phyloP scores from a whole-genome alignment of 1,284 basidiomycete species.

The Spongiforma sp. region DNA sequence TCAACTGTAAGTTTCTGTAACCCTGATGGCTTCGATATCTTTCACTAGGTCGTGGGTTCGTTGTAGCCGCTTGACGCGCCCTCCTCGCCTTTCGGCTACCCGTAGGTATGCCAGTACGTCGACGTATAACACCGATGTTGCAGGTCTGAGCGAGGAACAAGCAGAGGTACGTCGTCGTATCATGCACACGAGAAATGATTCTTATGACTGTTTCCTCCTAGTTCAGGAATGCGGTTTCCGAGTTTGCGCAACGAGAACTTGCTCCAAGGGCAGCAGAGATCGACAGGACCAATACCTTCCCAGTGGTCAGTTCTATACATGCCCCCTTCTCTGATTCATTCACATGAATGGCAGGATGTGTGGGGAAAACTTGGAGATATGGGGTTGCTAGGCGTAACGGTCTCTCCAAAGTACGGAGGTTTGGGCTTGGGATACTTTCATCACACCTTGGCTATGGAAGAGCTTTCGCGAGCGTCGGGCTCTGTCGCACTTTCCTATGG shows the following conservation, averaged over 20 bases:
- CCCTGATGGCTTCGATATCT: conserved; percentile 22
- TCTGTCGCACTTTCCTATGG: conserved; percentile 93
- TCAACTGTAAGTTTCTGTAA: neutral
- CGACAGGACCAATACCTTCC: conserved; percentile 83
- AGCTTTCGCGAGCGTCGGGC: conserved; percentile 87
- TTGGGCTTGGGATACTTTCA: conserved; percentile 84
- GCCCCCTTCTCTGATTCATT: conserved; percentile 1
- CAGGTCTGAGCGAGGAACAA: conserved; percentile 86
- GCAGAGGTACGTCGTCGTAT: conserved; percentile 65
- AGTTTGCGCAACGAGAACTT: conserved; percentile 74
- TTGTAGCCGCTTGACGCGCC: conserved; percentile 2
- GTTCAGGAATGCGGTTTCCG: conserved; percentile 80
- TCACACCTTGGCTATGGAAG: conserved; percentile 93
- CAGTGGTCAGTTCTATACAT: conserved; percentile 56
- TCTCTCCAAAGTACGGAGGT: conserved; percentile 80
- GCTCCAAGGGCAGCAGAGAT: conserved; percentile 85
- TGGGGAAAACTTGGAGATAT: conserved; percentile 91
- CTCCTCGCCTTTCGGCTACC: neutral
- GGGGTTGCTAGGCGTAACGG: conserved; percentile 87
- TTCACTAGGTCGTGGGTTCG: conserved; percentile 13
- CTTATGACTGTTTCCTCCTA: conserved; percentile 36
- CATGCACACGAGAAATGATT: neutral
- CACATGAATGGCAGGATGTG: conserved; percentile 61
- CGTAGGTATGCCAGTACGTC: conserved; percentile 44
- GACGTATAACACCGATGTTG: conserved; percentile 76